Evolutionary conservation across 2,329 filamentous ascomycete species (phyloP), one percentile per base, ranked within the genome.

Genomic region (Trichoderma harzianum): DNA sequence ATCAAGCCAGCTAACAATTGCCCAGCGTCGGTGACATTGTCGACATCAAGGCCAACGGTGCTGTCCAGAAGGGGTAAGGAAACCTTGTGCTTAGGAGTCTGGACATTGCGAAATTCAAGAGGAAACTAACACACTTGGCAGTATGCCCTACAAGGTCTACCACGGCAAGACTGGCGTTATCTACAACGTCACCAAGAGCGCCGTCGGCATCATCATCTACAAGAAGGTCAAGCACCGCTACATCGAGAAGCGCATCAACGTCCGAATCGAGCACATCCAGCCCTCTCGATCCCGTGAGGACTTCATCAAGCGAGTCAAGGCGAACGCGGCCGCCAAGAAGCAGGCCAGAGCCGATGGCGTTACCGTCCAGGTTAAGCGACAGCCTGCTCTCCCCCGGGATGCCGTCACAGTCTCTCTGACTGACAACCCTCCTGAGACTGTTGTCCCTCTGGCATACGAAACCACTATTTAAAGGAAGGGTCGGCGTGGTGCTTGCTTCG

Each of bases 191-290:
- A 96, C 95, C 87, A 97, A 98, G 91, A 93, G 90, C 80, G 93
- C 96, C 77, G 94, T 99, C 84, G 96, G 96, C 82, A 93, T 99
- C 86, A 98, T 99, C 88, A 93, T 99, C 87, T 95, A 97, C 93
- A 98, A 97, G 91, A 94, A 97, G 86, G 96, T 99, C 84, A 94
- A 95, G 88, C 96, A 98, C 92, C 93, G 95, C 83, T 99, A 98
- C 91, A 90, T 99, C 85, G 96, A 99, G 93, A 99, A 99, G 94
- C 95, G 96, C 85, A 91, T 99, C 89, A 98, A 97, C 91, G 89
- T 99, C 87, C 94, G 96, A 84, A 87, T 98, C 86, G 96, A 99
- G 92, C 96, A 99, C 92, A 90, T 99, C 86, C 87, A 87, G 82
- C 93, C 93, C 83, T 98, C 95, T 79, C 93, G 96, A 84, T 98